These are phyloP conservation scores for Anthracocystis setariae DNA, from an alignment of 1,284 basidiomycete species.

Conservation along the genomic window DNA sequence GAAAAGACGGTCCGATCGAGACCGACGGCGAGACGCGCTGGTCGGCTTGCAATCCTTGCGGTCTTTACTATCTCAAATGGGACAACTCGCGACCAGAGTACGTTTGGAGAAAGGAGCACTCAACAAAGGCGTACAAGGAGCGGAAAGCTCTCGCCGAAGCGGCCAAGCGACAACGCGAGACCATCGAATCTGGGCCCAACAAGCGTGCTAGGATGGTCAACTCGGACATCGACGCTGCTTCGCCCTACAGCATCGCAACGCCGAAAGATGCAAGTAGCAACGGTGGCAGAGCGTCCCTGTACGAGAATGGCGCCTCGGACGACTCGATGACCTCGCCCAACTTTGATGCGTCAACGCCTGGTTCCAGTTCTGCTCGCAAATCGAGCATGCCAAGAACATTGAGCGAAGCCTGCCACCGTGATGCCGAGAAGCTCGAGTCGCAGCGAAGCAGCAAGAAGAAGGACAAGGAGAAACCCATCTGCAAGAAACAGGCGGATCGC, in stretches of 20 bases:
- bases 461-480: constrained; percentile 31
- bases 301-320: constrained; percentile 6
- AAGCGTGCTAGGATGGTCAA: constrained; percentile 24
- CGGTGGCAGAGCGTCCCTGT: background rate
- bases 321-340: constrained; percentile 27
- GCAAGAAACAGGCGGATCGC: constrained; percentile 44
- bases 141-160: constrained; percentile 32
- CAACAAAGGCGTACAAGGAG: constrained; percentile 32
- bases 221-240: constrained; percentile 27
- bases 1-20: constrained; percentile 20
- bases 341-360: constrained; percentile 22
- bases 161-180: constrained; percentile 22
- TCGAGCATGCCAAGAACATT: constrained; percentile 45
- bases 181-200: constrained; percentile 8
- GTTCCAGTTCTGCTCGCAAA: constrained; percentile 25
- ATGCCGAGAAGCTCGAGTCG: constrained; percentile 40
- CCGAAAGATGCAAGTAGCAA: constrained; percentile 11
- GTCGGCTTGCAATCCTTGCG: constrained; percentile 65
- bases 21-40: constrained; percentile 50
- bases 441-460: constrained; percentile 38
- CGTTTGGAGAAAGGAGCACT: constrained; percentile 50
- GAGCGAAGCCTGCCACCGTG: constrained; percentile 47
- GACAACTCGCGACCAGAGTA: constrained; percentile 53
- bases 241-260: constrained; percentile 22
- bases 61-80: constrained; percentile 61